These are phyloP conservation scores for Tremellales sp. DNA, from an alignment of 1,284 basidiomycete species.

Conservation along the genomic window DNA sequence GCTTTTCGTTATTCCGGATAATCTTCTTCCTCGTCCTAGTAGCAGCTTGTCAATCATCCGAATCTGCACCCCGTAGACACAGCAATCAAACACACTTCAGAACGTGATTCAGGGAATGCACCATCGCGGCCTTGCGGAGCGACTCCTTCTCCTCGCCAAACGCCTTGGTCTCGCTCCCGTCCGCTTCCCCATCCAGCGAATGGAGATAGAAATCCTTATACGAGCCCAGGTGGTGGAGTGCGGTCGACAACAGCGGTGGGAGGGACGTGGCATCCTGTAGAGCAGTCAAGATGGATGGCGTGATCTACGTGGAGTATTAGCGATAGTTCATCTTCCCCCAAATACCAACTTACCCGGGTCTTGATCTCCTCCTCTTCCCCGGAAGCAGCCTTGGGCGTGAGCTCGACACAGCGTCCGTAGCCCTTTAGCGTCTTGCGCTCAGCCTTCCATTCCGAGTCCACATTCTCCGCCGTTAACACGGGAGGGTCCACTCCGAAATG, in stretches of 20 bases:
- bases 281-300: constrained; percentile 58
- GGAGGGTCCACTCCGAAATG: constrained; percentile 44
- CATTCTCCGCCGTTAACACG: constrained; percentile 23
- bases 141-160: constrained; percentile 45
- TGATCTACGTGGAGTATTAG: constrained; percentile 56
- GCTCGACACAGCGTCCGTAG: constrained; percentile 58
- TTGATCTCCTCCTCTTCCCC: constrained; percentile 18
- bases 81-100: constrained; percentile 60
- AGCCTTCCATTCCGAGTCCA: constrained; percentile 33
- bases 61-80: constrained; percentile 4
- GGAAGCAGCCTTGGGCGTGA: constrained; percentile 50
- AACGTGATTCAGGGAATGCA: constrained; percentile 80
- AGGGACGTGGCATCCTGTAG: constrained; percentile 52
- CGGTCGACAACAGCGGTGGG: constrained; percentile 55
- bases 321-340: too few relatives aligned
- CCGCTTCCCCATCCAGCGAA: constrained; percentile 53
- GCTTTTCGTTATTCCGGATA: constrained; percentile 90
- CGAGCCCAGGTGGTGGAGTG: constrained; percentile 54
- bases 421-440: constrained; percentile 25
- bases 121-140: constrained; percentile 62
- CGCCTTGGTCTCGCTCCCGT: constrained; percentile 36
- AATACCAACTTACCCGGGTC: constrained; percentile 35
- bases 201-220: constrained; percentile 73
- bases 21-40: constrained; percentile 81
- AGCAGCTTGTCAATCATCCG: constrained; percentile 3